Evolutionary conservation across 768 basidiomycete genomes (phyloP).

Genomic region (Butyriboletus loyo): DNA sequence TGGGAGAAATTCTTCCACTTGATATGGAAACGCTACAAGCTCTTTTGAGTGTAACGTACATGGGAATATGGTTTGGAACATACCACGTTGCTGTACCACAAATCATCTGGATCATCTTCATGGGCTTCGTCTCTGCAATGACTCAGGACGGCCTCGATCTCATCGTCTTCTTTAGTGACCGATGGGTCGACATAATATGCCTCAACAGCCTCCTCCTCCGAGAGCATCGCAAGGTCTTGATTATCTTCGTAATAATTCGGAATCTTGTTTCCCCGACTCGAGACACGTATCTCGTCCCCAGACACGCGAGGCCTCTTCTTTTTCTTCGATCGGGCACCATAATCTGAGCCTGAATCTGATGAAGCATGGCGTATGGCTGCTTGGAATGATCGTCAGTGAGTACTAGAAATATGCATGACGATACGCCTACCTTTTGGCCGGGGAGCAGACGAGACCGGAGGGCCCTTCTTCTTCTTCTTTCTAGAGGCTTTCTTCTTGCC

Average conservation of each 20-base stretch:
- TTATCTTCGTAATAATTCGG: slow-evolving; percentile 81
- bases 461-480: slow-evolving; percentile 59
- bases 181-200: slow-evolving; percentile 54
- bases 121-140: slow-evolving; percentile 84
- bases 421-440: slow-evolving; percentile 55
- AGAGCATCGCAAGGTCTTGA: slow-evolving; percentile 72
- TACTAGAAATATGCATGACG: slow-evolving; percentile 10
- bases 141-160: slow-evolving; percentile 88
- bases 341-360: slow-evolving; percentile 86
- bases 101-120: slow-evolving; percentile 71
- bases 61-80: slow-evolving; percentile 14
- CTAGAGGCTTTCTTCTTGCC: slow-evolving; percentile 63
- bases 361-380: slow-evolving; percentile 52
- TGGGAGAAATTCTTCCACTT: slow-evolving; percentile 99
- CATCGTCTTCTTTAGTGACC: slow-evolving; percentile 66
- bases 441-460: slow-evolving; percentile 40
- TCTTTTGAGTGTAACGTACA: slow-evolving; percentile 5
- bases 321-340: slow-evolving; percentile 82
- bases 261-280: slow-evolving; percentile 68
- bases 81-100: slow-evolving; percentile 88
- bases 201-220: slow-evolving; percentile 53
- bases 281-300: slow-evolving; percentile 74
- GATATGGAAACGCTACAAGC: slow-evolving; percentile 87
- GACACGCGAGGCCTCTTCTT: slow-evolving; percentile 64
- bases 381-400: slow-evolving; percentile 22